These are phyloP conservation scores for Brasilioporus rufonigricans DNA, from an alignment of 768 basidiomycete genomes.

Conservation along the genomic window DNA sequence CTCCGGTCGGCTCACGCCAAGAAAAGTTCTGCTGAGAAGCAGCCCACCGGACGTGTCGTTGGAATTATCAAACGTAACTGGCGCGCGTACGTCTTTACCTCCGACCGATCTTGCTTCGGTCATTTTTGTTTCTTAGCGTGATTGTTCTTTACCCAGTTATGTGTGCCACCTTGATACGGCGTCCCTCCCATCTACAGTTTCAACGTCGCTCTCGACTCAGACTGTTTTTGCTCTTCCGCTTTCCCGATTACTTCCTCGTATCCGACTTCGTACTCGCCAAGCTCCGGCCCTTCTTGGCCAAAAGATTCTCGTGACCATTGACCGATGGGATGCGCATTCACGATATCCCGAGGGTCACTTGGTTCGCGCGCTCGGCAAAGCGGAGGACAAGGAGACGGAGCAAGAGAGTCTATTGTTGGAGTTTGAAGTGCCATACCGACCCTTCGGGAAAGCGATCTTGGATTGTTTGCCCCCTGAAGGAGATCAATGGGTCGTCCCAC, in stretches of 20 bases:
- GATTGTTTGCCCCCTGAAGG: slow-evolving; percentile 89
- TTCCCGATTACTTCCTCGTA: slow-evolving; percentile 87
- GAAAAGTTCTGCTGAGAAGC: slow-evolving; percentile 51
- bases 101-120: not conserved
- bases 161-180: slow-evolving; percentile 98
- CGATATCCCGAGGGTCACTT: no score
- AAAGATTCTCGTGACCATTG: slow-evolving; percentile 95
- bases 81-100: slow-evolving; percentile 68
- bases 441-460: slow-evolving; percentile 93
- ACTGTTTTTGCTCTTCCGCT: slow-evolving; percentile 94
- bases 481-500: slow-evolving; percentile 89
- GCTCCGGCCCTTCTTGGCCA: no score
- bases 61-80: slow-evolving; percentile 95
- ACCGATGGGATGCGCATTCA: slow-evolving; percentile 84
- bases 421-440: slow-evolving; percentile 93
- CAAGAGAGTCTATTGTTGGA: no score
- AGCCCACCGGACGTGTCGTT: slow-evolving; percentile 89
- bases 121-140: not conserved
- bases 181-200: no score
- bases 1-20: slow-evolving; percentile 28
- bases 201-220: no score
- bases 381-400: no score
- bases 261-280: no score
- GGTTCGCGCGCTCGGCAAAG: no score
- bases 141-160: slow-evolving; percentile 46